phyloP scores from a whole-genome alignment of 2,329 filamentous ascomycete genomes.

The Aspergillus terreus region DNA sequence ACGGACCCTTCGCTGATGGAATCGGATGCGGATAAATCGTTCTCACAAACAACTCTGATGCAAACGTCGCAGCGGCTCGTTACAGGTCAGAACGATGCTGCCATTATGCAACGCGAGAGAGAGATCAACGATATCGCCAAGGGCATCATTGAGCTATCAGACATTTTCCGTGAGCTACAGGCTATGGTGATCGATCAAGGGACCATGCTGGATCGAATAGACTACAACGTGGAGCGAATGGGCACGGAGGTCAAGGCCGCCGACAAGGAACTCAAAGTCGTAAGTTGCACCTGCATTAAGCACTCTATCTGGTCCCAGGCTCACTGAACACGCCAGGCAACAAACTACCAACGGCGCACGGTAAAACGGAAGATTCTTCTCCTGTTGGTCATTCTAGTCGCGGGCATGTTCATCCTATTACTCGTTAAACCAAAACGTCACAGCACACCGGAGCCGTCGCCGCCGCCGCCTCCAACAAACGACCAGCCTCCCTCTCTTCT shows the following conservation, averaged over 20 bases:
- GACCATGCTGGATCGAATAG: conserved; percentile 87
- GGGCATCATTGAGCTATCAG: conserved; percentile 93
- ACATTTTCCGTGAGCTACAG: conserved; percentile 95
- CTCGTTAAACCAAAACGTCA: conserved; percentile 69
- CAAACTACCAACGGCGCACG: conserved; percentile 80
- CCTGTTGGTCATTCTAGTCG: conserved; percentile 77
- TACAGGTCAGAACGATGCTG: conserved; percentile 66
- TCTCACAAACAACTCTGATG: conserved; percentile 84
- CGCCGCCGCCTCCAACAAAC: conserved; percentile 21
- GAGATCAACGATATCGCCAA: conserved; percentile 98
- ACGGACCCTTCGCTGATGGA: conserved; percentile 85
- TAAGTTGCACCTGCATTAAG: conserved; percentile 24
- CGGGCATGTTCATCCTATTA: conserved; percentile 80
- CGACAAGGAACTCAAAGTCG: conserved; percentile 84
- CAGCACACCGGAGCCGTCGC: conserved; percentile 14
- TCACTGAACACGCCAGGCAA: conserved; percentile 48
- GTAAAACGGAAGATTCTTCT: conserved; percentile 92
- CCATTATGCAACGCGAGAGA: conserved; percentile 85
- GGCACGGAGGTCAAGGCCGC: conserved; percentile 88
- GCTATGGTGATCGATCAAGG: conserved; percentile 92
- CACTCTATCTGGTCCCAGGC: not conserved
- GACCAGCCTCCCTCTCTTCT: conserved; percentile 14
- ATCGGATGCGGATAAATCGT: conserved; percentile 87
- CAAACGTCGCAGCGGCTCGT: conserved; percentile 61
- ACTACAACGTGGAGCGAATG: conserved; percentile 98